These are phyloP conservation scores for Sclerotinia minor DNA, from an alignment of 2,329 filamentous ascomycete genomes.

Conservation along the genomic window DNA sequence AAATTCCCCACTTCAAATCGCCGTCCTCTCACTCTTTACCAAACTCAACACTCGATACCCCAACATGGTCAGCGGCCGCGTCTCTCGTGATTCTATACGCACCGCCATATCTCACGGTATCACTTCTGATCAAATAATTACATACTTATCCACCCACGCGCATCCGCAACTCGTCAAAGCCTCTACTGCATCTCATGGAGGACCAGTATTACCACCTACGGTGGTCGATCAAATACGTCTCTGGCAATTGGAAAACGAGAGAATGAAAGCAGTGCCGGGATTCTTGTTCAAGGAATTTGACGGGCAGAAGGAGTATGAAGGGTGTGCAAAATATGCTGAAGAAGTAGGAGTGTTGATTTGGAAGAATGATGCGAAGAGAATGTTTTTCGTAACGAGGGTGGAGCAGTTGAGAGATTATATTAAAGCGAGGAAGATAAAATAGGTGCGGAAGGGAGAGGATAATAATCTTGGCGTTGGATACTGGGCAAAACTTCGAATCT, in stretches of 20 bases:
- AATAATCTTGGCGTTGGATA: neutral
- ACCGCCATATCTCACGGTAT: constrained; percentile 87
- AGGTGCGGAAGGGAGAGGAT: neutral
- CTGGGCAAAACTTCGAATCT: neutral
- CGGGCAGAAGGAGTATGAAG: constrained; percentile 66
- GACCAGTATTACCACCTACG: constrained; percentile 82
- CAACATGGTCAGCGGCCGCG: constrained; percentile 88
- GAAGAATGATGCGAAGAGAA: constrained; percentile 74
- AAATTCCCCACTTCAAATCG: constrained; percentile 88
- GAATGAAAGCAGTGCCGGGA: constrained; percentile 80
- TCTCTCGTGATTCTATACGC: constrained; percentile 85
- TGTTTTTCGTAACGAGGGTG: constrained; percentile 90
- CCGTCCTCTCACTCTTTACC: constrained; percentile 86
- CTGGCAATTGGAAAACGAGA: constrained; percentile 96
- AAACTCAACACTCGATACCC: constrained; percentile 87
- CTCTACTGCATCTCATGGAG: constrained; percentile 39
- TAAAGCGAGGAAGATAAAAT: constrained; percentile 59
- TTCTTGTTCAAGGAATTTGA: constrained; percentile 91
- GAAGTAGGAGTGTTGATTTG: constrained; percentile 89
- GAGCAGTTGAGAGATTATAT: constrained; percentile 86
- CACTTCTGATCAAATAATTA: constrained; percentile 91
- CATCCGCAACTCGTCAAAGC: constrained; percentile 84
- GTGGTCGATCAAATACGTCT: constrained; percentile 96
- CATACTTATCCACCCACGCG: constrained; percentile 86
- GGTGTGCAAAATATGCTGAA: constrained; percentile 75